A percentile compares a stretch with the other conserved stretches of the same genome.
Evolutionary conservation across 2,329 filamentous ascomycete species (phyloP).

Genomic region (Curvularia spicifera): DNA sequence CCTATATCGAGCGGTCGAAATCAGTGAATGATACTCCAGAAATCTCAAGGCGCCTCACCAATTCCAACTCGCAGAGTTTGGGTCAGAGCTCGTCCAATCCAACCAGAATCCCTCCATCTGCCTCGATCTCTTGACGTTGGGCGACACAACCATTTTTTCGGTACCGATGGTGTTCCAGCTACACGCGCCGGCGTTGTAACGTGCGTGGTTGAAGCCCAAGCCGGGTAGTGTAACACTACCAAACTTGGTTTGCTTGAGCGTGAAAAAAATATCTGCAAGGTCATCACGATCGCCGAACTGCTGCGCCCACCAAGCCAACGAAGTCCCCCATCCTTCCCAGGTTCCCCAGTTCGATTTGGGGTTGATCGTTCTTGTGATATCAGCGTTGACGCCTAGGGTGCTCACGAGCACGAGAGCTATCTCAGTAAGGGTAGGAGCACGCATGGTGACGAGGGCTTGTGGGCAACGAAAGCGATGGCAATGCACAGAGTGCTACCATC

Average conservation of each 20-base stretch:
- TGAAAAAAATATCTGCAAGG: conserved; percentile 16
- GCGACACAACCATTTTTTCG: conserved; percentile 11
- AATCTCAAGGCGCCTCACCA: conserved; percentile 1
- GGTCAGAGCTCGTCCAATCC: conserved; percentile 12
- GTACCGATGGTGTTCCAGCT: conserved; percentile 15
- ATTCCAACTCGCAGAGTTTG: conserved; percentile 10
- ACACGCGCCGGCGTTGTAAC: conserved; percentile 17
- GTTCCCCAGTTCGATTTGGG: conserved; percentile 15
- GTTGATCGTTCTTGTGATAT: conserved; percentile 11
- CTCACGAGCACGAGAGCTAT: conserved; percentile 9
- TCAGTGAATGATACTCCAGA: not conserved
- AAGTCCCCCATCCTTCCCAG: conserved; percentile 19
- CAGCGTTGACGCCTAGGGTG: conserved; percentile 8
- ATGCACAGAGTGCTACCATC: not conserved
- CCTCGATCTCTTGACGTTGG: conserved; percentile 15
- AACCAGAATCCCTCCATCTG: conserved; percentile 19
- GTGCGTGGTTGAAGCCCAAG: conserved; percentile 14
- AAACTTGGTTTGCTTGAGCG: conserved; percentile 9
- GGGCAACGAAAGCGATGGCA: not conserved
- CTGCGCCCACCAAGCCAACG: conserved; percentile 18
- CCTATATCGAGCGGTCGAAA: not conserved
- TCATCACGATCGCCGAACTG: conserved; percentile 14
- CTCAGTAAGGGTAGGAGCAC: conserved; percentile 5
- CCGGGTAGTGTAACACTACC: conserved; percentile 12
- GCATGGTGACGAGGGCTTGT: conserved; percentile 7